A percentile compares a stretch with the other conserved stretches of the same genome.
Conservation (phyloP, 371 early-diverging fungal genomes). For the Coemansia sp. region DNA sequence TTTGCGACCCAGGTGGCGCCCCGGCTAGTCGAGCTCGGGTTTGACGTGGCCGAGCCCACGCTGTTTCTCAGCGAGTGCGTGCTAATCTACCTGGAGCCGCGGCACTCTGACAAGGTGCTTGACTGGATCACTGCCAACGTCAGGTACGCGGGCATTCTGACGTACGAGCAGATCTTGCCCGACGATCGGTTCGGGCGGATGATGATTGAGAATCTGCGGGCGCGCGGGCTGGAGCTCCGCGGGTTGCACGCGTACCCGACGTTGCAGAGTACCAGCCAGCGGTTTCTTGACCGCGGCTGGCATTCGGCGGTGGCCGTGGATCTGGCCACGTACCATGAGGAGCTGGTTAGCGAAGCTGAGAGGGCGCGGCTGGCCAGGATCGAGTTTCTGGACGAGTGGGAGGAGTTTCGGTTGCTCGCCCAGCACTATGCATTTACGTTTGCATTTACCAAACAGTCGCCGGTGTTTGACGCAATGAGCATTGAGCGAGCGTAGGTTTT, state of each 20-base stretch:
- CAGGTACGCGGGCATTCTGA: slow-evolving; percentile 60
- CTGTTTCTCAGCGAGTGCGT: slow-evolving; percentile 92
- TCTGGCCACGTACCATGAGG: slow-evolving; percentile 67
- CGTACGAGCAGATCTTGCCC: slow-evolving; percentile 91
- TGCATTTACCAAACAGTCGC: slow-evolving; percentile 54
- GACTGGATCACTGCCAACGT: slow-evolving; percentile 62
- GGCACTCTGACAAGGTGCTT: slow-evolving; percentile 65
- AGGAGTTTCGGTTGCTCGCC: slow-evolving; percentile 85
- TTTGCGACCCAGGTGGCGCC: slow-evolving; percentile 61
- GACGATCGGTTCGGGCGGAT: slow-evolving; percentile 86
- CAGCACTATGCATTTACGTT: slow-evolving; percentile 89
- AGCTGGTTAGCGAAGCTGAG: slow-evolving; percentile 36
- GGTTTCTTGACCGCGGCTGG: slow-evolving; percentile 62
- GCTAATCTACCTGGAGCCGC: slow-evolving; percentile 78
- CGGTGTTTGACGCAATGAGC: slow-evolving; percentile 9
- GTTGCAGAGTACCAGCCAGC: slow-evolving; percentile 62
- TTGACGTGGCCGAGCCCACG: slow-evolving; percentile 74
- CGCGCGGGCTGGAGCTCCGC: slow-evolving; percentile 33
- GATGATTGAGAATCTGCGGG: slow-evolving; percentile 86
- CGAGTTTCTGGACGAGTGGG: slow-evolving; percentile 54
- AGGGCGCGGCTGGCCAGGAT: slow-evolving; percentile 55
- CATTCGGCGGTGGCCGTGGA: slow-evolving; percentile 64
- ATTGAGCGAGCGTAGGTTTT: not conserved
- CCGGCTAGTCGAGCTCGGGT: slow-evolving; percentile 63
- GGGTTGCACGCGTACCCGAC: slow-evolving; percentile 67